Evolutionary conservation across 225 moss, liverwort and hornwort genomes (phyloP).

Genomic region (Physcomitrellopsis africana): DNA sequence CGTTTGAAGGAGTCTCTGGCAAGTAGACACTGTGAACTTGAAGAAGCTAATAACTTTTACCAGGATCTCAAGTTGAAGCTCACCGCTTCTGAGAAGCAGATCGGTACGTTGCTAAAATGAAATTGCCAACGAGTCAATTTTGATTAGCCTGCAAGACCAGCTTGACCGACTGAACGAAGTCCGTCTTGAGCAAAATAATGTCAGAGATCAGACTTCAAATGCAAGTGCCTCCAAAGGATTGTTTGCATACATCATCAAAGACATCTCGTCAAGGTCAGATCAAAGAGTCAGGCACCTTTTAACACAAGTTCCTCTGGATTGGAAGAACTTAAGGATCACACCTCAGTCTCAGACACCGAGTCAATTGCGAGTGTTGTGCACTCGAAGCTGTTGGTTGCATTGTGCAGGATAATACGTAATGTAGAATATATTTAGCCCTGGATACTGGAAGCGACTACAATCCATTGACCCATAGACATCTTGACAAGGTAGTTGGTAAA

Average conservation of each 20-base stretch:
- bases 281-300: conserved; percentile 24
- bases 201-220: conserved; percentile 25
- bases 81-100: conserved; percentile 29
- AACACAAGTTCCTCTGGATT: conserved; percentile 50
- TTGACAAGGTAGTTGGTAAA: background rate
- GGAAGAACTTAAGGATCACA: conserved; percentile 44
- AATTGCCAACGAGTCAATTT: conserved; percentile 32
- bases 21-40: conserved; percentile 21
- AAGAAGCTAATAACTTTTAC: conserved; percentile 16
- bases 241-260: conserved; percentile 28
- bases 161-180: conserved; percentile 59
- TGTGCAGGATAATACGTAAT: conserved; percentile 50
- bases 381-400: conserved; percentile 46
- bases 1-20: conserved; percentile 24
- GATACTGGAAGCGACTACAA: conserved; percentile 56
- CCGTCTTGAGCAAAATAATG: conserved; percentile 35
- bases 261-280: conserved; percentile 29
- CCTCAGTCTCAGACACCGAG: conserved; percentile 63
- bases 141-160: conserved; percentile 43
- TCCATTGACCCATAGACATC: conserved; percentile 15
- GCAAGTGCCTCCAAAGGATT: conserved; percentile 21
- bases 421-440: conserved; percentile 60
- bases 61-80: conserved; percentile 33
- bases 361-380: conserved; percentile 57
- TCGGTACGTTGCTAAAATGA: conserved; percentile 23